Conservation (phyloP, 2,329 filamentous ascomycete species). For the Aspergillus sojae region DNA sequence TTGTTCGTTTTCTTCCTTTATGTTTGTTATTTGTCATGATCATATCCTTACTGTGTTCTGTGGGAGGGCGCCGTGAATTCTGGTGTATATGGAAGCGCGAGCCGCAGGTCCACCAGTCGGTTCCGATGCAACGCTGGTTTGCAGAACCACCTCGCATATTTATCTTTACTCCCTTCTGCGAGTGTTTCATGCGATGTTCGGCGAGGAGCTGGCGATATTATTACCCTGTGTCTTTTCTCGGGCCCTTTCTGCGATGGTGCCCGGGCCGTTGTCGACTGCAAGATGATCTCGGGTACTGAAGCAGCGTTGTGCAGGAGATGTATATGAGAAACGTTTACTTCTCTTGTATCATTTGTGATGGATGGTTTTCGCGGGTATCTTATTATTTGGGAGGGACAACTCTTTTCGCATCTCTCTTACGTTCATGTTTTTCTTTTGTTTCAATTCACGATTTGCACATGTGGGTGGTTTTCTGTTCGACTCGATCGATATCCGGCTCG, state of each 20-base stretch:
- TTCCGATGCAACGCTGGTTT: not conserved
- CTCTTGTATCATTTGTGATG: not conserved
- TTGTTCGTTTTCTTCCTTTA: slow-evolving; percentile 8
- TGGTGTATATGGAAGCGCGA: slow-evolving; percentile 13
- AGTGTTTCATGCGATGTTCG: not conserved
- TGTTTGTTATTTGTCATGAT: not conserved
- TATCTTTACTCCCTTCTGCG: not conserved
- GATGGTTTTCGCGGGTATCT: not conserved
- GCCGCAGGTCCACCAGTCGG: not conserved
- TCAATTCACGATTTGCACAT: not conserved
- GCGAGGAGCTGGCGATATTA: slow-evolving; percentile 5
- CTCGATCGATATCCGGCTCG: not conserved
- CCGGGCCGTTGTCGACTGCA: not conserved
- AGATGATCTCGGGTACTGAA: not conserved
- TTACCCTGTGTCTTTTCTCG: not conserved
- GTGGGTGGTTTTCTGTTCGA: slow-evolving; percentile 1
- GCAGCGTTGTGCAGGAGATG: slow-evolving; percentile 1
- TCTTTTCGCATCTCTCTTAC: not conserved
- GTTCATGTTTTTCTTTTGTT: not conserved
- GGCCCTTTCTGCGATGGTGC: not conserved
- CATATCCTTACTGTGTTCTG: slow-evolving; percentile 16
- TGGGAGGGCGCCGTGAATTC: slow-evolving; percentile 11
- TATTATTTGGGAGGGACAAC: not conserved
- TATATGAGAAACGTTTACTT: slow-evolving; percentile 1
- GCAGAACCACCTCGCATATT: not conserved